phyloP scores from a whole-genome alignment of 169 alveolate species.

The Nephromyces sp. region DNA sequence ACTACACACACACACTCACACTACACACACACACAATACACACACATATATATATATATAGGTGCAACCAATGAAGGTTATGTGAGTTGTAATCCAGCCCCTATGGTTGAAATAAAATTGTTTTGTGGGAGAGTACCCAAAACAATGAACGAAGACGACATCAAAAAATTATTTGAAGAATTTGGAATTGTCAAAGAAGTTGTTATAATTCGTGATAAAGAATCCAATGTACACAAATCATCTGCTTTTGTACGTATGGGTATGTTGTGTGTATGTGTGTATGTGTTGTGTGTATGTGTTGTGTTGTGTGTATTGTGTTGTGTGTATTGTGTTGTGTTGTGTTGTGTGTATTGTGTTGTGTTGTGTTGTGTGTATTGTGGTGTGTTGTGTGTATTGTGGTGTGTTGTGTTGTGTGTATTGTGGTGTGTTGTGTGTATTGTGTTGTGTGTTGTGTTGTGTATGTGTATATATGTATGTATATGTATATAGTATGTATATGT shows the following conservation, averaged over 20 bases:
- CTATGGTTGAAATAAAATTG: constrained; percentile 75
- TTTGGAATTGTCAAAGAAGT: constrained; percentile 75
- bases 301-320: background rate
- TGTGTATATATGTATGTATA: background rate
- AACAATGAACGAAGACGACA: constrained; percentile 58
- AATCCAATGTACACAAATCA: constrained; percentile 66
- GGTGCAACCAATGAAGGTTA: too few relatives aligned
- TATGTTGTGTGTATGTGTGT: constrained; percentile 15
- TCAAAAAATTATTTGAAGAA: constrained; percentile 62
- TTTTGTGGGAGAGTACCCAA: constrained; percentile 77
- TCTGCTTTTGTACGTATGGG: constrained; percentile 35
- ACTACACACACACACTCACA: too few relatives aligned
- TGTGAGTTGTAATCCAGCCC: too few relatives aligned
- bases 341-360: too few relatives aligned
- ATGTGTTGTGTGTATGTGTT: background rate
- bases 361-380: too few relatives aligned
- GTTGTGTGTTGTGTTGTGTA: too few relatives aligned
- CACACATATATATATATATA: too few relatives aligned
- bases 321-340: too few relatives aligned
- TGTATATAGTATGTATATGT: background rate
- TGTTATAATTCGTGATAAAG: constrained; percentile 62
- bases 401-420: too few relatives aligned
- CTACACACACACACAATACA: too few relatives aligned
- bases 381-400: too few relatives aligned
- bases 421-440: too few relatives aligned